Evolutionary conservation across 805 yeast genomes (phyloP).

Genomic region (Yarrowia sp.): DNA sequence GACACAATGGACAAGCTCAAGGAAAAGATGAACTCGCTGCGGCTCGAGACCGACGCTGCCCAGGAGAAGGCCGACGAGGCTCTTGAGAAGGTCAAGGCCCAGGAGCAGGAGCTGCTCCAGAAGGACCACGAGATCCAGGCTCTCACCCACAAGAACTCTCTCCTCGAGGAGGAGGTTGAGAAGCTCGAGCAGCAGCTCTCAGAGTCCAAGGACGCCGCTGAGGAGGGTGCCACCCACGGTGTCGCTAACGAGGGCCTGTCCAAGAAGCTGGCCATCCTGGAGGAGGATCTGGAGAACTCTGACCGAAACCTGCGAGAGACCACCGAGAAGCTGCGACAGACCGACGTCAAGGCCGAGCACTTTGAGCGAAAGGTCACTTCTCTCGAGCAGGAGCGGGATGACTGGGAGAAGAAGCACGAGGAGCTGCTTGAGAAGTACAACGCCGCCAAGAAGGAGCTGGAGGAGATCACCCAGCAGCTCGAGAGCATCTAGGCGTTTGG

Average conservation of each 20-base stretch:
- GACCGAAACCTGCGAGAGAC: slow-evolving; percentile 92
- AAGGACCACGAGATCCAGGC: slow-evolving; percentile 96
- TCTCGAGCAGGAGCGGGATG: slow-evolving; percentile 89
- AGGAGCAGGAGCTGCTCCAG: slow-evolving; percentile 90
- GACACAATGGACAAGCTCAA: slow-evolving; percentile 58
- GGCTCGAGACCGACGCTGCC: slow-evolving; percentile 95
- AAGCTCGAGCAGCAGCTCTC: slow-evolving; percentile 74
- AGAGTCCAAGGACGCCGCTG: slow-evolving; percentile 85
- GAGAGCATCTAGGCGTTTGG: slow-evolving; percentile 58
- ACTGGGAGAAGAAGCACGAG: slow-evolving; percentile 88
- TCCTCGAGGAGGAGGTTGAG: slow-evolving; percentile 79
- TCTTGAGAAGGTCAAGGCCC: slow-evolving; percentile 76
- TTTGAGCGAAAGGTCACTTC: slow-evolving; percentile 92
- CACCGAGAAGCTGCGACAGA: slow-evolving; percentile 90
- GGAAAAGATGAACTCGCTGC: slow-evolving; percentile 82
- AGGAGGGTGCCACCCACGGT: slow-evolving; percentile 86
- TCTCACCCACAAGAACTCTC: slow-evolving; percentile 88
- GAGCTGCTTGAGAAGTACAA: slow-evolving; percentile 82
- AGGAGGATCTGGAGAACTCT: slow-evolving; percentile 88
- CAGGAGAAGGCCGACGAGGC: slow-evolving; percentile 95
- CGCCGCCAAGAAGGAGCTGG: slow-evolving; percentile 90
- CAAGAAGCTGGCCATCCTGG: slow-evolving; percentile 87
- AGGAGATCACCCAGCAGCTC: slow-evolving; percentile 94
- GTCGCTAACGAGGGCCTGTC: slow-evolving; percentile 88
- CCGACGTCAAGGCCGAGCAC: slow-evolving; percentile 95